Evolutionary conservation across 306 rosid species (phyloP).

Genomic region (Potentilla sterilis): DNA sequence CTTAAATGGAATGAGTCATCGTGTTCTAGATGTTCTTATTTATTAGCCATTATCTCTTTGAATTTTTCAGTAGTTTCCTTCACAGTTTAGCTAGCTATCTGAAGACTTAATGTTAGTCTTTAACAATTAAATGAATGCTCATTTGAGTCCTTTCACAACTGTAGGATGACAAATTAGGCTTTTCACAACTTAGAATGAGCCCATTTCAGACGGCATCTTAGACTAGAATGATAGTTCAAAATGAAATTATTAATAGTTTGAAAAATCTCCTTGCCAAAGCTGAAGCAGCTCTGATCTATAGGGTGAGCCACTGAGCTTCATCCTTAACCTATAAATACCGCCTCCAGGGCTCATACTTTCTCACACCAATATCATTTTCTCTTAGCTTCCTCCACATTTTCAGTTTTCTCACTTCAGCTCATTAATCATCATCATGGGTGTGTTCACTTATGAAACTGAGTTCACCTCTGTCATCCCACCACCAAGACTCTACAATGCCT

Average conservation of each 20-base stretch:
- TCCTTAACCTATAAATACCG: background rate
- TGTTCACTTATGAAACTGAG: constrained; percentile 21
- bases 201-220: background rate
- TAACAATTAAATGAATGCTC: background rate
- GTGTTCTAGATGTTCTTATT: background rate
- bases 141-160: background rate
- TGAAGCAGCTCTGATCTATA: background rate
- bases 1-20: background rate
- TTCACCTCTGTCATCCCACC: constrained; percentile 5
- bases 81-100: too few species aligned
- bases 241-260: background rate
- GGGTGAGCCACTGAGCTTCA: background rate
- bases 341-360: background rate
- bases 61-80: background rate
- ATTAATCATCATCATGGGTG: background rate
- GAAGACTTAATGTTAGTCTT: background rate
- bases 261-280: background rate
- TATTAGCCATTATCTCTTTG: background rate
- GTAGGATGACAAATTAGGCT: background rate
- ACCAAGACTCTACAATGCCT: background rate
- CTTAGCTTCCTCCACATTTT: background rate
- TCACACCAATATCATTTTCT: background rate
- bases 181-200: background rate
- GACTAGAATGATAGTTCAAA: background rate
- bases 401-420: background rate